A percentile compares a stretch with the other conserved stretches of the same genome.
These are phyloP conservation scores for Alternaria consortialis DNA, from an alignment of 2,329 filamentous ascomycete genomes.

Conservation along the genomic window DNA sequence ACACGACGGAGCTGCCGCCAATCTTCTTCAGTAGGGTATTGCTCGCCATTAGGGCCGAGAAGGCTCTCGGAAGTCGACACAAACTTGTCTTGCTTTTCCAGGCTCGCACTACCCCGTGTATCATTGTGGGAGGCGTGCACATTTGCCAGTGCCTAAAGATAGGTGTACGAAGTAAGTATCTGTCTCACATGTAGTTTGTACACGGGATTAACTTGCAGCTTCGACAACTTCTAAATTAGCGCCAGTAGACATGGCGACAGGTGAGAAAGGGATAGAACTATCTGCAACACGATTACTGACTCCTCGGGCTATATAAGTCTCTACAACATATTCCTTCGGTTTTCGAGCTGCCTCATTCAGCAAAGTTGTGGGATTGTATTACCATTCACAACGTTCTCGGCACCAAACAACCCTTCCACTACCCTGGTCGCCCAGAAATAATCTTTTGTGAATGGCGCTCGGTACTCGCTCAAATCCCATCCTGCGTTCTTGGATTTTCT, in stretches of 20 bases:
- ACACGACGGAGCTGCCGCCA: conserved; percentile 41
- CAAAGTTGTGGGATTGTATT: conserved; percentile 9
- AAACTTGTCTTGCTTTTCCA: conserved; percentile 21
- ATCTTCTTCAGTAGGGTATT: conserved; percentile 42
- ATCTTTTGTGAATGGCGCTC: not conserved
- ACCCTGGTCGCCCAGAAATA: conserved; percentile 20
- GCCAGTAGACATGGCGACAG: conserved; percentile 27
- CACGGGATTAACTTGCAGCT: conserved; percentile 7
- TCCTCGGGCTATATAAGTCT: conserved; percentile 11
- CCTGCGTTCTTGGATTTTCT: conserved; percentile 1
- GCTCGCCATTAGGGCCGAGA: conserved; percentile 34
- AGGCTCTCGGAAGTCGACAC: conserved; percentile 18
- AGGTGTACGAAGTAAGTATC: too few species aligned
- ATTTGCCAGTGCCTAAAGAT: conserved; percentile 8
- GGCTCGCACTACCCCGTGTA: conserved; percentile 5
- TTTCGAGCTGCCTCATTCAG: conserved; percentile 31
- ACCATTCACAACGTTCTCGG: conserved; percentile 15
- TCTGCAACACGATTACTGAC: not conserved
- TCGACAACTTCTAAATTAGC: conserved; percentile 30
- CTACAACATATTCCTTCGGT: not conserved
- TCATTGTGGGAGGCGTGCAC: conserved; percentile 15
- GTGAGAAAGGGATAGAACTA: not conserved
- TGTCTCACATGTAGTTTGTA: too few species aligned
- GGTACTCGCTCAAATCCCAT: conserved; percentile 4
- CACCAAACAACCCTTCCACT: conserved; percentile 12